A percentile compares a stretch with the other conserved stretches of the same genome.
Evolutionary conservation across 306 rosid genomes (phyloP).

Genomic region (Trifolium fragiferum): DNA sequence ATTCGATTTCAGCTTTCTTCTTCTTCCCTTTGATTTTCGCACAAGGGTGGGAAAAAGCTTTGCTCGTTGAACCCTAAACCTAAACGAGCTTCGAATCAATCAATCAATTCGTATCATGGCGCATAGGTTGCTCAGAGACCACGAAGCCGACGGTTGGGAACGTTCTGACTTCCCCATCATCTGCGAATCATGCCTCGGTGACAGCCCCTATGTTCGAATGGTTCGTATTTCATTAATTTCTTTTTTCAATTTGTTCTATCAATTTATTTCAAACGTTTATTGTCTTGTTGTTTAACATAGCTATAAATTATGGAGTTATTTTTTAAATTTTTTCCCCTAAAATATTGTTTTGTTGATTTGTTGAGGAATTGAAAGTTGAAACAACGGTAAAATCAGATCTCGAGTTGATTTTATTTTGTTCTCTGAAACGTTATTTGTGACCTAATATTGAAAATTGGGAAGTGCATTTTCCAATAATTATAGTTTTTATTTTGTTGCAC

Average conservation of each 20-base stretch:
- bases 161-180: conserved; percentile 68
- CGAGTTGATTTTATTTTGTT: too few species aligned
- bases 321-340: too few species aligned
- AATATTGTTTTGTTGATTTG: too few species aligned
- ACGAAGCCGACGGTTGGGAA: conserved; percentile 70
- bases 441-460: too few species aligned
- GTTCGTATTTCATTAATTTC: conserved; percentile 28
- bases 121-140: conserved; percentile 61
- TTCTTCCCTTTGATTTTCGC: too few species aligned
- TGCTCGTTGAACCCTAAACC: conserved; percentile 7
- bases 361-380: too few species aligned
- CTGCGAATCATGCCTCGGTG: conserved; percentile 70
- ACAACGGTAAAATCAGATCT: too few species aligned
- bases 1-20: too few species aligned
- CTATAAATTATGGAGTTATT: too few species aligned
- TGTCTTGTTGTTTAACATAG: not conserved
- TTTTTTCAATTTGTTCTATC: not conserved
- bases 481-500: not conserved
- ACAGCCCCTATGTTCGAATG: conserved; percentile 65
- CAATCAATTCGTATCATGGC: conserved; percentile 45
- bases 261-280: not conserved
- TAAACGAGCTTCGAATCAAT: not conserved
- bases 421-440: too few species aligned
- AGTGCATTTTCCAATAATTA: not conserved
- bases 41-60: too few species aligned